Base-by-base conservation (phyloP, 1,139 yeast species). In the Eremothecium cymbalariae region DNA sequence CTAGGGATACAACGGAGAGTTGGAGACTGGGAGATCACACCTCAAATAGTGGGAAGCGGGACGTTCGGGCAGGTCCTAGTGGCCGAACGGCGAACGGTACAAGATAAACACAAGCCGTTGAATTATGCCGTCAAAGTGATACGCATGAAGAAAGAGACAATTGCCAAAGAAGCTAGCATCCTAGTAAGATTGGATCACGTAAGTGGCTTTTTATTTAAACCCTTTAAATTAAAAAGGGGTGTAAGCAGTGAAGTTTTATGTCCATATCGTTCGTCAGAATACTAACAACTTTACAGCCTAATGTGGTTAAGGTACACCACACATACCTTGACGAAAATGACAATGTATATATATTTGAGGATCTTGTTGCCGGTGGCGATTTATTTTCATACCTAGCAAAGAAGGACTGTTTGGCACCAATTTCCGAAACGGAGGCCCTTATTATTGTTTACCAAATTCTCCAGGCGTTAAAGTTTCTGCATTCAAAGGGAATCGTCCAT, bases 321-420 rank as follows among this genome's bases (percentile, higher is more conserved):
- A 60, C 67, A 59, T 38, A 56, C 44, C 39, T 65, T 45, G 51
- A 65, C 43, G 37, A 60, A 29, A 34, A 65, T 24, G 44, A 67
- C 32, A 47, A 68, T 9, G 40, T 68, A 2, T 68, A 64, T 35
- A 65, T 74, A 7, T 71, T 70, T 43, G 73, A 74, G 47, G 77
- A 73, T 43, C 57, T 68, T 41, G 50, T 70, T 4, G 63, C 71
- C 38, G 85, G 85, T 1, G 85, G 85, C 0, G 86, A 78, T 46
- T 54, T 77, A 11, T 76, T 76, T 43, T 74, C 82, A 0, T 77
- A 75, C 44, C 51, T 77, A 18, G 65, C 72, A 0, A 62, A 64
- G 33, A 70, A 68, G 3, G 59, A 60, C 17, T 50, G 56, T 11
- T 48, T 70, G 13, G 48, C 57, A 2, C 51, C 72, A 1, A 44